A percentile compares a stretch with the other conserved stretches of the same genome.
Conservation (phyloP, 106 monocot genomes). For the Dioscorea zingiberensis region DNA sequence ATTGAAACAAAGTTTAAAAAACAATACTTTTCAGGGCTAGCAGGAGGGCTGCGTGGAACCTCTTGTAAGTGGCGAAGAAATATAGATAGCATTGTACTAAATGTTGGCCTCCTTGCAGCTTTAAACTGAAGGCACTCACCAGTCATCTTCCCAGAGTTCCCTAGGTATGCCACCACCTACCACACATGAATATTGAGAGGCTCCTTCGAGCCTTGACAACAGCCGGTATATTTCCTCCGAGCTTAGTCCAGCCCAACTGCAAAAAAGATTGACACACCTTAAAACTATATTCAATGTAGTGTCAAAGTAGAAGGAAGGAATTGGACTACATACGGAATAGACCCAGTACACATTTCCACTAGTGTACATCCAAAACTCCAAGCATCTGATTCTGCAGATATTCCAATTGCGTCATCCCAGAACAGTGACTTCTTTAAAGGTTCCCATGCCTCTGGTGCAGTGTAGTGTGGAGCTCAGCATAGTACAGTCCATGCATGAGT, state of each 20-base stretch:
- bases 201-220: constrained; percentile 68
- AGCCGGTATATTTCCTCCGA: constrained; percentile 80
- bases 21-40: constrained; percentile 92
- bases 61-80: constrained; percentile 92
- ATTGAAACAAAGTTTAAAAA: not conserved
- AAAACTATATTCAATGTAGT: constrained; percentile 10
- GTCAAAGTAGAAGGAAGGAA: constrained; percentile 8
- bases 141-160: constrained; percentile 99
- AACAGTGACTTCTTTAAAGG: constrained; percentile 78
- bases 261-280: constrained; percentile 14
- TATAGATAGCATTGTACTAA: constrained; percentile 87
- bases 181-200: constrained; percentile 93
- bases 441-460: constrained; percentile 96
- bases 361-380: constrained; percentile 99
- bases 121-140: constrained; percentile 92
- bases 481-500: constrained; percentile 89
- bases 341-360: constrained; percentile 99
- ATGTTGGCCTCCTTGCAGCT: constrained; percentile 81
- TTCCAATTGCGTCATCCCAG: constrained; percentile 85
- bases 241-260: constrained; percentile 90
- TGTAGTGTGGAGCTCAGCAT: constrained; percentile 87
- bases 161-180: constrained; percentile 95
- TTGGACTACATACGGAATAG: constrained; percentile 75
- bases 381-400: constrained; percentile 86
- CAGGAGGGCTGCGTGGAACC: constrained; percentile 87